Evolutionary conservation across 805 yeast species (phyloP).

Genomic region (Zygoascus biomembranicola): DNA sequence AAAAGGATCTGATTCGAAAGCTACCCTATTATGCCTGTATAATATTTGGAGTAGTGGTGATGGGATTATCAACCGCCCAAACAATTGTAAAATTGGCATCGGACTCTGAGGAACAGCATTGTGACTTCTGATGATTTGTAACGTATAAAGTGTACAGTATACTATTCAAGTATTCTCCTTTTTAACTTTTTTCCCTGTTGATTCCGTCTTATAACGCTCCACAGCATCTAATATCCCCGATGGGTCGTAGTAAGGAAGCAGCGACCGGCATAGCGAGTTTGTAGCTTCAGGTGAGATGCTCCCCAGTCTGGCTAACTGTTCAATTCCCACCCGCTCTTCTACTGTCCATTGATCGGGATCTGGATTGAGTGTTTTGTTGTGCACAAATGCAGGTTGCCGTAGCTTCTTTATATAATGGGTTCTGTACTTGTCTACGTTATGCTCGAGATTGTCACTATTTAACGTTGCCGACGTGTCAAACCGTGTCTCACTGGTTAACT

Average conservation of each 20-base stretch:
- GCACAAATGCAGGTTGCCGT: neutral
- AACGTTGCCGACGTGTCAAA: neutral
- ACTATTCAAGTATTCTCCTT: neutral
- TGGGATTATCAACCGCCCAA: slow-evolving; percentile 74
- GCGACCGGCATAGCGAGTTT: neutral
- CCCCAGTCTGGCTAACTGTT: neutral
- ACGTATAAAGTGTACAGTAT: neutral
- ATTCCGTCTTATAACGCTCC: neutral
- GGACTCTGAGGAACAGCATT: slow-evolving; percentile 40
- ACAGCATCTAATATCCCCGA: slow-evolving; percentile 2
- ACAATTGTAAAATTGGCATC: slow-evolving; percentile 45
- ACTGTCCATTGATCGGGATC: slow-evolving; percentile 2
- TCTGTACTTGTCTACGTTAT: neutral
- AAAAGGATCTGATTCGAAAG: slow-evolving; percentile 38
- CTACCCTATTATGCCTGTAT: slow-evolving; percentile 55
- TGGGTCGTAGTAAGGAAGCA: slow-evolving; percentile 7
- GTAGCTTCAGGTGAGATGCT: neutral
- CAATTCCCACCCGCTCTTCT: slow-evolving; percentile 3
- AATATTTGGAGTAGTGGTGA: slow-evolving; percentile 63
- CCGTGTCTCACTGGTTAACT: neutral
- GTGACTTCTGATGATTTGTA: slow-evolving; percentile 27
- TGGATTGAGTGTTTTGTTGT: neutral
- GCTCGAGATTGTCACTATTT: neutral
- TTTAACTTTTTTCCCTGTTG: neutral
- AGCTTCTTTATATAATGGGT: neutral